Evolutionary conservation across 345 rosid genomes (phyloP).

Genomic region (Eucalyptus camaldulensis): DNA sequence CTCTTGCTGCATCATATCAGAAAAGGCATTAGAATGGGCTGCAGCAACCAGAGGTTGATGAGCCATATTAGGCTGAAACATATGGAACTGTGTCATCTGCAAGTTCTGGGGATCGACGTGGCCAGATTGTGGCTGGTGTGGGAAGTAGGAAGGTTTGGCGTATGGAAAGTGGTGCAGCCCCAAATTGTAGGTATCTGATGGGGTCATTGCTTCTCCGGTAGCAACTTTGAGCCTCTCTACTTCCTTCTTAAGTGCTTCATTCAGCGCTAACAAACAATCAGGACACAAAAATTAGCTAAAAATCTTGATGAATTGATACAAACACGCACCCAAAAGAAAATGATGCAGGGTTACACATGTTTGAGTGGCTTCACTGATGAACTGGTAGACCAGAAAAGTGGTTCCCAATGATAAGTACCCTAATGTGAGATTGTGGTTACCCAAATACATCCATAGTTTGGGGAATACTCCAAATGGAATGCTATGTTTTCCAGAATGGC

Average conservation of each 20-base stretch:
- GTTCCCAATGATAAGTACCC: neutral
- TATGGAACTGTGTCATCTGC: slow-evolving; percentile 47
- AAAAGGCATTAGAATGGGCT: slow-evolving; percentile 27
- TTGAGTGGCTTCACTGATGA: neutral
- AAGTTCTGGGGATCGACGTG: slow-evolving; percentile 24
- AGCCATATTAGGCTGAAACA: slow-evolving; percentile 30
- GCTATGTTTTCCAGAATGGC: neutral
- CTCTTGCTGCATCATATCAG: slow-evolving; percentile 66
- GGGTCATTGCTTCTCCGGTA: slow-evolving; percentile 66
- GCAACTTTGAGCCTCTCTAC: slow-evolving; percentile 77
- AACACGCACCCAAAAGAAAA: neutral
- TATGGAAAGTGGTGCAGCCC: slow-evolving; percentile 70
- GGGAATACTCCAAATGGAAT: neutral
- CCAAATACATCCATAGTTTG: neutral
- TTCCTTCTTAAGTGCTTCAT: slow-evolving; percentile 91
- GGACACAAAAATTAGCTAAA: neutral
- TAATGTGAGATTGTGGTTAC: neutral
- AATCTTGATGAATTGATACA: neutral
- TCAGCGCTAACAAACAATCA: slow-evolving; percentile 37
- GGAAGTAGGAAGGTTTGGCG: slow-evolving; percentile 34
- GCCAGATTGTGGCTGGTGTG: slow-evolving; percentile 31
- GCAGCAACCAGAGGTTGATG: slow-evolving; percentile 23
- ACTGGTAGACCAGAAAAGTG: neutral
- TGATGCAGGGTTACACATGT: neutral
- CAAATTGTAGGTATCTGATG: slow-evolving; percentile 54